Evolutionary conservation across 345 rosid genomes (phyloP).

Genomic region (Lumnitzera racemosa): DNA sequence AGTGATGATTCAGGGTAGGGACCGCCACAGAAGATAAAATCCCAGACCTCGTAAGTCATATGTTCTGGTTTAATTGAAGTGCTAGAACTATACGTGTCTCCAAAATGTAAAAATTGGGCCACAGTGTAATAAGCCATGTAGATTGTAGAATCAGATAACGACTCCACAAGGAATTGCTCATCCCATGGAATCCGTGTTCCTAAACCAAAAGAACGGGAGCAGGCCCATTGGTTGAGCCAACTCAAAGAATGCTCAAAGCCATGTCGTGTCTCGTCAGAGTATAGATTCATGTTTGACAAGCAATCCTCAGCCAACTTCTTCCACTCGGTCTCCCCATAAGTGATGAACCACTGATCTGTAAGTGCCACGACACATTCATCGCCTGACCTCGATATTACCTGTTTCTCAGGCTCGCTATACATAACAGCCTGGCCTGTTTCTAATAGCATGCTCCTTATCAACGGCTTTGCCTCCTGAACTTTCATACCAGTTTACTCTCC

Average conservation of each 20-base stretch:
- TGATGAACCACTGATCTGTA: slow-evolving; percentile 95
- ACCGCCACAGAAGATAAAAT: slow-evolving; percentile 72
- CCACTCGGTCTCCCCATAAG: slow-evolving; percentile 87
- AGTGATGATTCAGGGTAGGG: slow-evolving; percentile 53
- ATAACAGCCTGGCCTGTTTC: slow-evolving; percentile 67
- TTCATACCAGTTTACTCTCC: slow-evolving; percentile 68
- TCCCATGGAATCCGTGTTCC: slow-evolving; percentile 98
- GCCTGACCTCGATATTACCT: slow-evolving; percentile 89
- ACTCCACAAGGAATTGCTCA: slow-evolving; percentile 79
- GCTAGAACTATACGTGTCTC: slow-evolving; percentile 68
- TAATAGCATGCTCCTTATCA: slow-evolving; percentile 56
- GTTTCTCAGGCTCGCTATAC: slow-evolving; percentile 95
- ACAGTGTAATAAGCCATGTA: slow-evolving; percentile 94
- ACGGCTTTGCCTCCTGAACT: slow-evolving; percentile 78
- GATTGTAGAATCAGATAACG: slow-evolving; percentile 84
- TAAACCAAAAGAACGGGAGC: slow-evolving; percentile 93
- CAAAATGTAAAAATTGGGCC: slow-evolving; percentile 68
- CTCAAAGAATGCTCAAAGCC: slow-evolving; percentile 86
- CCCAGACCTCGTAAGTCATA: slow-evolving; percentile 92
- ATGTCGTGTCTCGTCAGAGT: slow-evolving; percentile 76
- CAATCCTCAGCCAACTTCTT: slow-evolving; percentile 67
- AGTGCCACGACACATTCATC: slow-evolving; percentile 99
- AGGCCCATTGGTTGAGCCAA: slow-evolving; percentile 99
- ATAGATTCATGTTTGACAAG: slow-evolving; percentile 69
- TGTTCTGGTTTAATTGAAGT: slow-evolving; percentile 49